A percentile compares a stretch with the other conserved stretches of the same genome.
phyloP scores from a whole-genome alignment of 2,329 filamentous ascomycete genomes.

The Arthrobotrys megalospora region DNA sequence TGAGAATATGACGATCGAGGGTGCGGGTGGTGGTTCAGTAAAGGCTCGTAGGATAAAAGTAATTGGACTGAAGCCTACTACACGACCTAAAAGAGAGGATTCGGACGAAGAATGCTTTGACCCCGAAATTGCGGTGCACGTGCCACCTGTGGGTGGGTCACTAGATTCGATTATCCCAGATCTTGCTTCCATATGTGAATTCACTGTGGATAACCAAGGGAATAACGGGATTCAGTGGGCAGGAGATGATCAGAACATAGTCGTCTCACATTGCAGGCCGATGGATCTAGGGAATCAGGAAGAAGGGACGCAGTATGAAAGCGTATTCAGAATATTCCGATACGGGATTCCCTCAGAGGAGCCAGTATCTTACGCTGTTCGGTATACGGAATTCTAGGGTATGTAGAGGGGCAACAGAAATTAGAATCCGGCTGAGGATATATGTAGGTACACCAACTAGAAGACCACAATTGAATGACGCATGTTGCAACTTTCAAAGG shows the following conservation, averaged over 20 bases:
- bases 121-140: neutral
- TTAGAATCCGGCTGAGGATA: no score
- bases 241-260: constrained; percentile 35
- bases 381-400: neutral
- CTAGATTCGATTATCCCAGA: constrained; percentile 15
- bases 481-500: no score
- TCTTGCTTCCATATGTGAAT: constrained; percentile 13
- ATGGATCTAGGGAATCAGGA: neutral
- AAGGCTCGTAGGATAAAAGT: constrained; percentile 6
- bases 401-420: no score
- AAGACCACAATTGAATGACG: no score
- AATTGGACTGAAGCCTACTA: constrained; percentile 26
- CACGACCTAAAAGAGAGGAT: neutral
- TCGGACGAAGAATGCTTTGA: neutral
- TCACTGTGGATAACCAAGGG: neutral
- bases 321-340: constrained; percentile 25
- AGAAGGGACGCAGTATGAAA: neutral
- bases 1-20: neutral
- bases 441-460: no score
- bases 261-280: constrained; percentile 5
- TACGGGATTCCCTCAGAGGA: neutral
- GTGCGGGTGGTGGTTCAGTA: neutral
- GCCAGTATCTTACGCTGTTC: constrained; percentile 8
- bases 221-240: constrained; percentile 2
- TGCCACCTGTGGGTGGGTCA: neutral